Evolutionary conservation across 1,284 basidiomycete genomes (phyloP).

Genomic region (Xerocomus minutiporus): DNA sequence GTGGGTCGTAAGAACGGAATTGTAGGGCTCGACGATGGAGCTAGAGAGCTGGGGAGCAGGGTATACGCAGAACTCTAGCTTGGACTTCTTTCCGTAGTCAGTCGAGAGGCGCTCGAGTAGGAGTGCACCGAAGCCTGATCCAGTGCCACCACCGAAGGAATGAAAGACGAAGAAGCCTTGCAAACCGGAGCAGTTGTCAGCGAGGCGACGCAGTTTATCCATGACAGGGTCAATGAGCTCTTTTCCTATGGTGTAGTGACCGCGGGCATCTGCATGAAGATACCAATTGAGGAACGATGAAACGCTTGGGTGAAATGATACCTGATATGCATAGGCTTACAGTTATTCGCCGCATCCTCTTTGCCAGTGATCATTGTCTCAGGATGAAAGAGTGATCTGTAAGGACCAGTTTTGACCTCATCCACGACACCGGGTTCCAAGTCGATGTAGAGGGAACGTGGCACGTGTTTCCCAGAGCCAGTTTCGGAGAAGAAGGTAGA

Average conservation of each 20-base stretch:
- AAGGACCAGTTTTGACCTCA: slow-evolving; percentile 92
- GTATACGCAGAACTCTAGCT: slow-evolving; percentile 98
- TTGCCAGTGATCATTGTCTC: slow-evolving; percentile 99
- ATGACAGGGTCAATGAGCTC: slow-evolving; percentile 90
- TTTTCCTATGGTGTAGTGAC: slow-evolving; percentile 97
- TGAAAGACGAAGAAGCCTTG: slow-evolving; percentile 99
- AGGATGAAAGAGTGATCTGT: slow-evolving; percentile 95
- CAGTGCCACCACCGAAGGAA: slow-evolving; percentile 99
- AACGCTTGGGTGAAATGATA: slow-evolving; percentile 13
- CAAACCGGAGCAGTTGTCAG: slow-evolving; percentile 96
- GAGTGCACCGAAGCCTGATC: slow-evolving; percentile 98
- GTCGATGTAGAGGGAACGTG: slow-evolving; percentile 96
- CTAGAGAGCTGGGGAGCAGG: slow-evolving; percentile 92
- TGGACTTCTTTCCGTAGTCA: slow-evolving; percentile 99
- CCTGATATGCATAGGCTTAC: slow-evolving; percentile 44
- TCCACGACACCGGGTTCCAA: slow-evolving; percentile 96
- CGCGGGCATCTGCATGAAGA: slow-evolving; percentile 77
- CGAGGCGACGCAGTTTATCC: slow-evolving; percentile 93
- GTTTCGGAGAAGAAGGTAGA: slow-evolving; percentile 95
- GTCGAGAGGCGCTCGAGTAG: slow-evolving; percentile 93
- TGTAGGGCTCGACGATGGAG: slow-evolving; percentile 99
- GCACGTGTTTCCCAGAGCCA: slow-evolving; percentile 93
- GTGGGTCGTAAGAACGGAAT: slow-evolving; percentile 97
- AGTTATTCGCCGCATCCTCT: slow-evolving; percentile 99
- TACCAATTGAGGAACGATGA: slow-evolving; percentile 14